Conservation (phyloP, 2,329 filamentous ascomycete genomes). For the Cytospora piceicola region DNA sequence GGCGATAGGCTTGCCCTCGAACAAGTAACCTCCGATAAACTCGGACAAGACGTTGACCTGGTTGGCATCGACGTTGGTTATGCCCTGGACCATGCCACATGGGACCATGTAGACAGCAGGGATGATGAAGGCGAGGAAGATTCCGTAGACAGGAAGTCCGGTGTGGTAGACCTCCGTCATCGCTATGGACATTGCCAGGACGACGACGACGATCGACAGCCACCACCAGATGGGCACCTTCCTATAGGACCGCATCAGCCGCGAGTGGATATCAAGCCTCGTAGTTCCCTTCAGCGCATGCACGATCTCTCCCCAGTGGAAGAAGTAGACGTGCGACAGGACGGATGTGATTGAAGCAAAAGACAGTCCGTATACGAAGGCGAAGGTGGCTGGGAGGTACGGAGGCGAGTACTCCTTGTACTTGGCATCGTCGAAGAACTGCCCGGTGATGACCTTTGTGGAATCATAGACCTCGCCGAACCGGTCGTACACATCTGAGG, state of each 20-base stretch:
- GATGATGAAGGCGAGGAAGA: constrained; percentile 49
- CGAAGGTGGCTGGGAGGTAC: constrained; percentile 50
- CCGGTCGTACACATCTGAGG: constrained; percentile 58
- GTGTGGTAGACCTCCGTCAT: constrained; percentile 51
- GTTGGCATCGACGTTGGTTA: constrained; percentile 54
- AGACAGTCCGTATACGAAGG: constrained; percentile 42
- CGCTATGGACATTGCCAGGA: constrained; percentile 43
- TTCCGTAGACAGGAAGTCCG: constrained; percentile 48
- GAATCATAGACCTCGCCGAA: constrained; percentile 54
- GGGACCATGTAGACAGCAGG: constrained; percentile 51
- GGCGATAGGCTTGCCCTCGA: constrained; percentile 49
- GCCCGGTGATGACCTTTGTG: constrained; percentile 49
- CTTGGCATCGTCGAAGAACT: constrained; percentile 50
- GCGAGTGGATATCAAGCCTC: constrained; percentile 46
- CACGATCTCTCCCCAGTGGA: constrained; percentile 62
- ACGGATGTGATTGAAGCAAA: constrained; percentile 40
- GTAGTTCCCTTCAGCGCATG: constrained; percentile 37
- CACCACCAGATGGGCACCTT: constrained; percentile 53
- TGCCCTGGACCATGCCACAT: constrained; percentile 51
- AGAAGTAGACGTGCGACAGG: constrained; percentile 56
- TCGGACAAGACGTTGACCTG: constrained; percentile 53
- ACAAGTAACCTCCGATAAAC: constrained; percentile 53
- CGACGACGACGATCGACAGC: constrained; percentile 39
- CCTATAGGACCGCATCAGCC: constrained; percentile 46
- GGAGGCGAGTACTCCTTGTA: constrained; percentile 57